phyloP scores from a whole-genome alignment of 176 grass and related monocot genomes.

The Oryza meridionalis region DNA sequence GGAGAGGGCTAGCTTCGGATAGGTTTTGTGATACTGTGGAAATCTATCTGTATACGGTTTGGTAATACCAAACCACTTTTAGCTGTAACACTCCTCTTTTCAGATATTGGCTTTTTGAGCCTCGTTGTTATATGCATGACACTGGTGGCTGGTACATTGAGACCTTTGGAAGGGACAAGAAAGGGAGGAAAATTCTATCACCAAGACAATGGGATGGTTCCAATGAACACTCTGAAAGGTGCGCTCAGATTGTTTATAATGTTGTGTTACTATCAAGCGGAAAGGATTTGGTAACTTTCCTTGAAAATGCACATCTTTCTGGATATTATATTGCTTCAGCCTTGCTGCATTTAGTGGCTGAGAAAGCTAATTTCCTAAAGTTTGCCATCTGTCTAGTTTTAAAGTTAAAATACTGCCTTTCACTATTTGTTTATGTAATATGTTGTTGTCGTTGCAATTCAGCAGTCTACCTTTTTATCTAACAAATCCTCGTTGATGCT shows the following conservation, averaged over 20 bases:
- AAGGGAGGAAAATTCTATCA: constrained; percentile 66
- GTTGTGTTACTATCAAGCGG: neutral
- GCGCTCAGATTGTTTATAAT: constrained; percentile 37
- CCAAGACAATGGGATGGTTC: constrained; percentile 83
- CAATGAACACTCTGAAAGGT: constrained; percentile 75
- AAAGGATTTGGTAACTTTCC: neutral
- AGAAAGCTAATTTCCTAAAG: neutral
- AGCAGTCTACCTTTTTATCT: neutral
- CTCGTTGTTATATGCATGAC: constrained; percentile 89
- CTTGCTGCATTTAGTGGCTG: neutral
- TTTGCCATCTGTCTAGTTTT: neutral
- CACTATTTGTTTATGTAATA: neutral
- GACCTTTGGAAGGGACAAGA: constrained; percentile 83
- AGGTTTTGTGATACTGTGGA: neutral
- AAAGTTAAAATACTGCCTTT: neutral
- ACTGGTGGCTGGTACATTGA: constrained; percentile 97
- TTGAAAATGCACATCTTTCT: neutral
- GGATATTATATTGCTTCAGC: neutral
- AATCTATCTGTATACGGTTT: neutral
- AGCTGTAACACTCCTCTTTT: constrained; percentile 8
- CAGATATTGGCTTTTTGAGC: constrained; percentile 99
- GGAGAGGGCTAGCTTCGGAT: neutral
- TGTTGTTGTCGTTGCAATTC: neutral
- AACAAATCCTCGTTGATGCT: neutral
- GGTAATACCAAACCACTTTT: constrained; percentile 9